These are phyloP conservation scores for Dioscorea alata DNA, from an alignment of 106 monocot species.

Conservation along the genomic window DNA sequence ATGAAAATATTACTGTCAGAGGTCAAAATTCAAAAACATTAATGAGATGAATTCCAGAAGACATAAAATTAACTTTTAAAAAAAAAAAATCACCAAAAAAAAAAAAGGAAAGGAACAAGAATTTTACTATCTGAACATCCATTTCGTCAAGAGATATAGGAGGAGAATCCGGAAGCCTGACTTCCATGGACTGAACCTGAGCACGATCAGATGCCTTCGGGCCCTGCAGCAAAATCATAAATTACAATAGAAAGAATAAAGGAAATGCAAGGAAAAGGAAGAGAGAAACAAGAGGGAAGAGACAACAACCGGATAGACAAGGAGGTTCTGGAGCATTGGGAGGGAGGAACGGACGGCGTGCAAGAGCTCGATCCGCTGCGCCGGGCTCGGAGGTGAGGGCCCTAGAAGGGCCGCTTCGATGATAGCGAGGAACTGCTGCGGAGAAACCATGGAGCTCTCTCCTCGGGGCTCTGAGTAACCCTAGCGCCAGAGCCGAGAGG, in stretches of 20 bases:
- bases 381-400: slow-evolving; percentile 54
- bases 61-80: background rate
- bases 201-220: slow-evolving; percentile 79
- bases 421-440: slow-evolving; percentile 48
- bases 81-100: background rate
- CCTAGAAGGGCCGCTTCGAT: slow-evolving; percentile 68
- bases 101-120: background rate
- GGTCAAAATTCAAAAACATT: no score
- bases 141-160: slow-evolving; percentile 79
- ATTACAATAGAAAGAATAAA: background rate
- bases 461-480: no score
- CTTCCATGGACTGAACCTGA: slow-evolving; percentile 74
- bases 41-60: no score
- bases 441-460: slow-evolving; percentile 29
- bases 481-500: background rate
- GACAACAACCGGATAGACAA: slow-evolving; percentile 48
- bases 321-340: slow-evolving; percentile 37
- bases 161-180: slow-evolving; percentile 60
- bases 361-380: slow-evolving; percentile 72
- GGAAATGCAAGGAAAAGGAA: background rate
- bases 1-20: no score
- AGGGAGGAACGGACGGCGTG: slow-evolving; percentile 65
- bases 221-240: slow-evolving; percentile 16
- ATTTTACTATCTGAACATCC: slow-evolving; percentile 75
- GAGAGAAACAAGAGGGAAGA: background rate